Conservation (phyloP, 305 asterid species). For the Fraxinus paxiana region DNA sequence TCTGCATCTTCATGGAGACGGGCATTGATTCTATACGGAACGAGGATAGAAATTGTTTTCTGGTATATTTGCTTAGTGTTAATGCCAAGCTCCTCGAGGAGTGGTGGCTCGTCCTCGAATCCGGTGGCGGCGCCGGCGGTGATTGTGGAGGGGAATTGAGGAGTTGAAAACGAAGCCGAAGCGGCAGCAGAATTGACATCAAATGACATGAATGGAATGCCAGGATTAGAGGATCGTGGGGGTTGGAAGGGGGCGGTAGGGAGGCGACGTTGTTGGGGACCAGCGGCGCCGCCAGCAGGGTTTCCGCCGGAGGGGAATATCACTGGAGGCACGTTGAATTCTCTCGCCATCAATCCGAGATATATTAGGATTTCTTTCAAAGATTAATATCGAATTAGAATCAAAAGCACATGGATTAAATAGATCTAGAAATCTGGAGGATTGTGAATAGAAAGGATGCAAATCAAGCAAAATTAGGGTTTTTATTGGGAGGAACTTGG, state of each 20-base stretch:
- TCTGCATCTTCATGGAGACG: constrained; percentile 78
- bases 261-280: constrained; percentile 63
- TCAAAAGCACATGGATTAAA: background rate
- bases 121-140: constrained; percentile 26
- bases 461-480: background rate
- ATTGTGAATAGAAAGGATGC: background rate
- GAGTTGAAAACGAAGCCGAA: constrained; percentile 60
- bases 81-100: constrained; percentile 60
- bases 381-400: background rate
- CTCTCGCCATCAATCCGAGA: constrained; percentile 47
- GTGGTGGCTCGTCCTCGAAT: constrained; percentile 69
- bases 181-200: constrained; percentile 66
- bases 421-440: background rate
- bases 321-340: constrained; percentile 55
- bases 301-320: constrained; percentile 54
- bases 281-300: constrained; percentile 35
- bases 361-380: constrained; percentile 18
- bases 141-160: constrained; percentile 31
- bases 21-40: constrained; percentile 53
- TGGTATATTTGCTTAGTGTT: constrained; percentile 77
- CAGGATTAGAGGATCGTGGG: constrained; percentile 49
- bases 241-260: constrained; percentile 81
- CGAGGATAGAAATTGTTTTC: constrained; percentile 38
- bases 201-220: constrained; percentile 80
- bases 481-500: background rate